Percentiles rank a stretch among this genome's conserved stretches.
Evolutionary conservation across 371 early-diverging fungal species (phyloP).

Genomic region (Mortierella sp.): DNA sequence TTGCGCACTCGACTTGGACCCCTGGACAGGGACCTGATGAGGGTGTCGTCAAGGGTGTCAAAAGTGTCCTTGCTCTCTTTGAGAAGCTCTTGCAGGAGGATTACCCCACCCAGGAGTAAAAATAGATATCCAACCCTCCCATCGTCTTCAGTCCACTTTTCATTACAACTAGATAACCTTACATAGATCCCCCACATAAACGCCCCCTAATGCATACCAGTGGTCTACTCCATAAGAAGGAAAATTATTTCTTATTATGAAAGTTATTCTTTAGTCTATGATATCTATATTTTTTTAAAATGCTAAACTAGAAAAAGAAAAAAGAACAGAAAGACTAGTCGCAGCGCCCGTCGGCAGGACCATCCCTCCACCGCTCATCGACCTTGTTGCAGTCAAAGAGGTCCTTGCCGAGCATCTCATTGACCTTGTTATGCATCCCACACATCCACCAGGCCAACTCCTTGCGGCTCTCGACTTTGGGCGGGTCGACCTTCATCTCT

Average conservation of each 20-base stretch:
- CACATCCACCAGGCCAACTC: conserved; percentile 94
- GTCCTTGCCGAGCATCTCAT: conserved; percentile 91
- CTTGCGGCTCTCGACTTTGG: conserved; percentile 80
- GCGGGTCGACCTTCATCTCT: conserved; percentile 84
- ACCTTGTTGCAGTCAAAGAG: conserved; percentile 95
- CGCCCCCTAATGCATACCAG: neutral
- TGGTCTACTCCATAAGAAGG: neutral
- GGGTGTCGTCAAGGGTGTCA: conserved; percentile 63
- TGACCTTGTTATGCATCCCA: conserved; percentile 97
- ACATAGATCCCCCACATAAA: neutral
- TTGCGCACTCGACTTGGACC: conserved; percentile 80
- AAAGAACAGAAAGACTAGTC: conserved; percentile 48
- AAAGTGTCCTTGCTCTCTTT: conserved; percentile 44
- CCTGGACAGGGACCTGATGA: conserved; percentile 67
- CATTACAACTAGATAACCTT: neutral
- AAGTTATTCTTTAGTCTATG: neutral
- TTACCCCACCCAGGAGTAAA: conserved; percentile 21
- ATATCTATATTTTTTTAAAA: neutral
- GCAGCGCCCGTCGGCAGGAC: conserved; percentile 84
- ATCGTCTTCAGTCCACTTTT: no score
- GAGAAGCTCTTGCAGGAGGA: conserved; percentile 42
- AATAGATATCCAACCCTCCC: neutral
- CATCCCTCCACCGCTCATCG: conserved; percentile 94
- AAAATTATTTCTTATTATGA: no score
- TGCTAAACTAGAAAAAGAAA: neutral